Percentiles rank a stretch among this genome's conserved stretches.
These are phyloP conservation scores for Gloeopeniophorella convolvens DNA, from an alignment of 768 basidiomycete genomes.

Conservation along the genomic window DNA sequence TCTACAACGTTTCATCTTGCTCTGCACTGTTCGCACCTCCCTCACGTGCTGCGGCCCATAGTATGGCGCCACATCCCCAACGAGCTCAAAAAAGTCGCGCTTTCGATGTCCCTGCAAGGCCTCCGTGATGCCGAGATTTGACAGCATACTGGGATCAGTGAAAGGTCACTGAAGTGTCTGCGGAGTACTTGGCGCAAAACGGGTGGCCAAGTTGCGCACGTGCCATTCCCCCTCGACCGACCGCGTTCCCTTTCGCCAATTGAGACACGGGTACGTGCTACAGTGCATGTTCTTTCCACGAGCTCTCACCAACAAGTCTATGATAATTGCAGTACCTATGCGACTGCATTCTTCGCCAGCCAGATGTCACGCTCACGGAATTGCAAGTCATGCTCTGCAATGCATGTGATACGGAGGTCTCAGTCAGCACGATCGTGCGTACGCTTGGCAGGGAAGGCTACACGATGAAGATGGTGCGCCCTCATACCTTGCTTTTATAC, in stretches of 20 bases:
- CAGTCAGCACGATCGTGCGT: conserved; percentile 24
- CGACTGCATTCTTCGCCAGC: neutral
- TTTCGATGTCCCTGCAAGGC: too few species aligned
- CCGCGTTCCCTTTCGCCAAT: neutral
- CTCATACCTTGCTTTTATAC: too few species aligned
- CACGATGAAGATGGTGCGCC: too few species aligned
- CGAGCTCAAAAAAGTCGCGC: too few species aligned
- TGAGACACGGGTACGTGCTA: neutral
- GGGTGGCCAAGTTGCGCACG: conserved; percentile 7
- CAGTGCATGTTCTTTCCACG: too few species aligned
- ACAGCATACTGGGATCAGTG: conserved; percentile 2
- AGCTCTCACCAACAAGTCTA: neutral
- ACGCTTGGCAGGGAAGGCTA: conserved; percentile 18
- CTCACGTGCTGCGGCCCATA: too few species aligned
- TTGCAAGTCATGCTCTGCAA: conserved; percentile 23
- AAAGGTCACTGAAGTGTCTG: conserved; percentile 1
- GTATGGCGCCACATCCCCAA: too few species aligned
- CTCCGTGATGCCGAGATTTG: too few species aligned
- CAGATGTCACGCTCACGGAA: conserved; percentile 26
- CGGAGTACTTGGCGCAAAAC: neutral
- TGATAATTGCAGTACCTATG: neutral
- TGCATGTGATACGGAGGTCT: conserved; percentile 21
- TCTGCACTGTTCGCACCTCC: too few species aligned
- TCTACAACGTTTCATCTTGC: too few species aligned
- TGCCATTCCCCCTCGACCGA: neutral